Base-by-base conservation (phyloP, 306 rosid species). In the Cucumis hystrix region DNA sequence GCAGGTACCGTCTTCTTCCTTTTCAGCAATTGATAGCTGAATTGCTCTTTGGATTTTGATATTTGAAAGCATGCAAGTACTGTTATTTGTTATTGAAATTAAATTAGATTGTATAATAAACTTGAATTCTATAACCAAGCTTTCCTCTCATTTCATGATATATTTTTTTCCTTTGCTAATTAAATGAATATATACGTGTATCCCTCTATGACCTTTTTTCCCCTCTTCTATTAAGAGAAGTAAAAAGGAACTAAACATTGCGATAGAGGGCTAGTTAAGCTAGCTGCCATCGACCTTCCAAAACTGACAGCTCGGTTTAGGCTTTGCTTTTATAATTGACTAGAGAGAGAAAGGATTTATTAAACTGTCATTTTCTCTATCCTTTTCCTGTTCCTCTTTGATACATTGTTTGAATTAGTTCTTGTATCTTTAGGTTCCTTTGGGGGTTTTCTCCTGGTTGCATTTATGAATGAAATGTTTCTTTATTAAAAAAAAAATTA, bases 1-100 rank as follows among this genome's bases (percentile, higher is more conserved):
- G 97, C 97, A 55, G 98, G 98, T 91, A 85, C 79, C 79, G 11
- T 35, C 21, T 67, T 60, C 62, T 45, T 70, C 62, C 4, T 16
- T 62, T 49, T 11, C 41, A n/a, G 10, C 20, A 67, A 39, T 17
- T 20, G 54, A 67, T 40, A n/a, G 8, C 23, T 66, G n/a, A 37
- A 17, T 51, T 40, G 33, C n/a, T 39, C 12, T 33, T 33, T 16
- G 49, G 49, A 35, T 65, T 65, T 20, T 63, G 15, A 33, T 63
- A 30, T 39, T 39, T 66, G 51, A 1, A 67, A 40, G 28, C 15
- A n/a, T 68, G 73, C n/a, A 68, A 12, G 35, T 68, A 20, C 17
- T 41, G 18, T 12, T 20, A 7, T 21, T 40, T 40, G 74, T 9
- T 35, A 8, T 15, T 16, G 5, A 37, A 65, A 4, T 8, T 37